Base-by-base conservation (phyloP, 495 filamentous ascomycete genomes). In the Delitschia confertaspora region DNA sequence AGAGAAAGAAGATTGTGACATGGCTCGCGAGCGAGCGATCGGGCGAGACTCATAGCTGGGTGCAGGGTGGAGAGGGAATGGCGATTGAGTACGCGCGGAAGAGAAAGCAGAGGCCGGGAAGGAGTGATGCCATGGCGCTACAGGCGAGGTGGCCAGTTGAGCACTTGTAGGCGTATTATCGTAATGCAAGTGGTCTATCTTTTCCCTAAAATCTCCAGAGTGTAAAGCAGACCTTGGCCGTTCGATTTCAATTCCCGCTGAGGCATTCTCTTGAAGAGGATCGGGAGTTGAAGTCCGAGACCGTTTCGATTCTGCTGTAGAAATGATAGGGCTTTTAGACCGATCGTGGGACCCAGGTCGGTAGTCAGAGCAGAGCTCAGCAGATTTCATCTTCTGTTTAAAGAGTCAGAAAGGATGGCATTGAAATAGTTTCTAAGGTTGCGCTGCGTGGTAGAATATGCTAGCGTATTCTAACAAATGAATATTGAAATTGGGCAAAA, bases 171-270 rank as follows among this genome's bases (percentile, higher is more conserved):
- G 11, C 2, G 10, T 32, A 33, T 33, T 21, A n/a, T 44, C 26
- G 5, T 37, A 25, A 2, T 24, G n/a, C 7, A 38, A 17, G 13
- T 42, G 23, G 8, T 58, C 45, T 18, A 52, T 45, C 41, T 59
- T 53, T 29, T 61, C 49, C 13, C 80, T 81, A 53, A 95, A 95
- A 60, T 95, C 83, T 18, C 88, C 88, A 26, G 81, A 81, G 58
- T 95, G 88, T 33, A 95, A 69, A 27, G 88, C 87, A 8, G 88
- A 95, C 34, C 80, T 69, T 34, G 88, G 88, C 39, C 88, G 72
- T 58, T 89, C 80, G 46, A 93, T 91, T 53, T 78, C 74, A 45
- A 74, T 37, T 0, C 75, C 78, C 53, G 62, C 32, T 41, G 34
- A 48, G 48, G 49, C 53, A 42, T 47, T 35, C n/a, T 45, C 48